Base-by-base conservation (phyloP, 768 basidiomycete species). In the Hygrocybe punicea region DNA sequence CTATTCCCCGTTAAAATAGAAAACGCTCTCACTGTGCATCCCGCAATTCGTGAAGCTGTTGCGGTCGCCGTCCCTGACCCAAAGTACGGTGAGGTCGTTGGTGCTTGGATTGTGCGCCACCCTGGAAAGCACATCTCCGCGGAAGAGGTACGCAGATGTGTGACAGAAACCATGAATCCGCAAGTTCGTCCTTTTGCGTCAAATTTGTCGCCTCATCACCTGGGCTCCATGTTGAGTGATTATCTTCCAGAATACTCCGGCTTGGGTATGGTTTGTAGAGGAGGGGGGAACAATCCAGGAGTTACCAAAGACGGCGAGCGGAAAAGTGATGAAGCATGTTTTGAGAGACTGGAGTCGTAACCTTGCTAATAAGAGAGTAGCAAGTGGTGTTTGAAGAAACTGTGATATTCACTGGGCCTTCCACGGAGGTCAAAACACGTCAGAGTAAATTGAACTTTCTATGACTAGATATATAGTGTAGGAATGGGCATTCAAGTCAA, bases 1-100 rank as follows among this genome's bases (percentile, higher is more conserved):
- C 73, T 94, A 53, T 88, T 89, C 70, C 87, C 93, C 3, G 83
- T 92, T 45, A 85, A 91, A 66, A 92, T 93, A 34, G 91, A 93
- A 72, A 90, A 93, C 57, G 81, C 77, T 1, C 66, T 91, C 51
- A 84, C 81, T 0, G 71, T 75, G 4, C 77, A 84, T 54, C 75
- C 76, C 1, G 73, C 68, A 14, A 80, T 93, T 40, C 76, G 80
- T 47, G 91, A 93, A 69, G 89, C 85, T 0, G 87, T 89, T 2
- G 87, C 77, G 5, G 80, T 92, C 6, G 71, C 89, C 3, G 88
- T 93, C 16, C 86, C 87, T 1, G 84, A 91, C 62, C 56, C 63
- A 1, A 77, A 72, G 58, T 91, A 81, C 61, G 89, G 89, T 4
- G 91, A 93, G 67, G 86, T 86, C 8, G 89, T 91, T 1, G 91